Evolutionary conservation across 2,329 filamentous ascomycete genomes (phyloP).

Genomic region (Dactylellina sp.): DNA sequence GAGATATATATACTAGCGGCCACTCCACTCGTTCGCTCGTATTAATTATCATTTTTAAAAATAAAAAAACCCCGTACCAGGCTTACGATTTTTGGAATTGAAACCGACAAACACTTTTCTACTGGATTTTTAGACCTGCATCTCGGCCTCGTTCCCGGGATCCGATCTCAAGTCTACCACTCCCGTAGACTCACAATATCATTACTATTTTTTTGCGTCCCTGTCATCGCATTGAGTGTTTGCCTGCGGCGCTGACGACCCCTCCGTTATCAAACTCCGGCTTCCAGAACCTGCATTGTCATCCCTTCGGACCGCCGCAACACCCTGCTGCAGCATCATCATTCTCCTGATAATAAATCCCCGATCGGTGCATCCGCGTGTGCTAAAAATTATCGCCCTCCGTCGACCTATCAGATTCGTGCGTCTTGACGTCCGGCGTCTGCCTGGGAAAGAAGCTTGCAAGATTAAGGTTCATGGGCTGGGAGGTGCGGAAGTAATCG

Average conservation of each 20-base stretch:
- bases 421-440: constrained; percentile 17
- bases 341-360: constrained; percentile 30
- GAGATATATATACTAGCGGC: constrained; percentile 53
- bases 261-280: neutral
- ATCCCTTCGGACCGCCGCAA: constrained; percentile 39
- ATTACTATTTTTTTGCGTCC: too few relatives aligned
- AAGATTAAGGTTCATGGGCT: too few relatives aligned
- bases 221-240: too few relatives aligned
- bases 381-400: constrained; percentile 16
- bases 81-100: constrained; percentile 23
- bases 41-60: constrained; percentile 28
- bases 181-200: too few relatives aligned
- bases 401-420: constrained; percentile 40
- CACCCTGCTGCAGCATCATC: constrained; percentile 32
- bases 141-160: neutral
- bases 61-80: constrained; percentile 1
- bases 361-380: constrained; percentile 38
- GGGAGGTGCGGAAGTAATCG: constrained; percentile 33
- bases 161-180: neutral
- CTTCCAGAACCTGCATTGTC: constrained; percentile 48
- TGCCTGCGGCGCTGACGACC: neutral
- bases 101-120: constrained; percentile 17
- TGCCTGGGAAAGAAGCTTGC: constrained; percentile 17
- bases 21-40: constrained; percentile 26
- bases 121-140: constrained; percentile 20